These are phyloP conservation scores for Trichoderma aggressivum DNA, from an alignment of 2,329 filamentous ascomycete genomes.

Conservation along the genomic window DNA sequence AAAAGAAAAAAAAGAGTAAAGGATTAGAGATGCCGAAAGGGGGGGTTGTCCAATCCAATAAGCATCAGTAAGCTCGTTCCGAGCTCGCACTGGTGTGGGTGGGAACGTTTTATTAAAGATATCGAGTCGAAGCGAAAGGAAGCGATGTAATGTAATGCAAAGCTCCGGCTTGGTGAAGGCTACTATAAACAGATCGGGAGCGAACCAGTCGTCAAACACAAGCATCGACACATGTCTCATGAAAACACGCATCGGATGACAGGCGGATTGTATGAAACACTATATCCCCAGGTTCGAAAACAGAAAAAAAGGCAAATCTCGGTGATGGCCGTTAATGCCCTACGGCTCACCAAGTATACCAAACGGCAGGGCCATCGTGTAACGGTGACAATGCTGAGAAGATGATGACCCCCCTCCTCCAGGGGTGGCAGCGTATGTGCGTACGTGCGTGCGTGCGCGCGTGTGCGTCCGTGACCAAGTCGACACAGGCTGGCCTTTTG, in stretches of 20 bases:
- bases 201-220: not conserved
- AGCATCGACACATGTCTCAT: not conserved
- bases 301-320: not conserved
- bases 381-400: slow-evolving; percentile 7
- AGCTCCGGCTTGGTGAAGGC: not conserved
- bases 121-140: not conserved
- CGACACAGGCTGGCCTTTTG: slow-evolving; percentile 3
- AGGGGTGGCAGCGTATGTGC: slow-evolving; percentile 3
- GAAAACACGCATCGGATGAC: not conserved
- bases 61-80: slow-evolving; percentile 1
- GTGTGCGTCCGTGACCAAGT: slow-evolving; percentile 1
- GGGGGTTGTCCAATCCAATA: not conserved
- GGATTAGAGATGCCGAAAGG: not conserved
- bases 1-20: not conserved
- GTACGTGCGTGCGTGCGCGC: not conserved
- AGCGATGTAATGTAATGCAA: not conserved
- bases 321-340: slow-evolving; percentile 11
- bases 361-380: slow-evolving; percentile 14
- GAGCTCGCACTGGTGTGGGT: slow-evolving; percentile 9
- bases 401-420: slow-evolving; percentile 1
- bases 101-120: slow-evolving; percentile 2
- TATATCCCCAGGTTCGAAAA: not conserved
- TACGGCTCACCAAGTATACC: not conserved
- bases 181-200: not conserved
- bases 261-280: slow-evolving; percentile 1